A percentile compares a stretch with the other conserved stretches of the same genome.
Conservation (phyloP, 306 rosid species). For the Geum urbanum region DNA sequence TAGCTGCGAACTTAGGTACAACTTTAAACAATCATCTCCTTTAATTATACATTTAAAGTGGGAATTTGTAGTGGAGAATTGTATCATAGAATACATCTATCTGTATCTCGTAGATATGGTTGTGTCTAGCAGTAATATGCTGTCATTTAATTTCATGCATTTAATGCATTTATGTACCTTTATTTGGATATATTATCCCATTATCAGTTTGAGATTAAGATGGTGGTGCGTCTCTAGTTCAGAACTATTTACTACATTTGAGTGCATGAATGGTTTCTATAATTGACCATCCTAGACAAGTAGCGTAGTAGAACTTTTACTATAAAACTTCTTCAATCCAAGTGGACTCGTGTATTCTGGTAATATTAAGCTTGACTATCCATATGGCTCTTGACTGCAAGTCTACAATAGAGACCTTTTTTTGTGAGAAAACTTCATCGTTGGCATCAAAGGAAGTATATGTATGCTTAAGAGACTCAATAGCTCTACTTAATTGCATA, state of each 20-base stretch:
- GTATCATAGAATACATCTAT: background rate
- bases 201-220: background rate
- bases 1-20: background rate
- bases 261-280: background rate
- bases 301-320: background rate
- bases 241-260: background rate
- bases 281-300: background rate
- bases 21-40: background rate
- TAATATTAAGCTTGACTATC: background rate
- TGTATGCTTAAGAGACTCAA: no score
- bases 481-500: background rate
- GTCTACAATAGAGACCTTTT: background rate
- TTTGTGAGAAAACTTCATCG: background rate
- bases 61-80: background rate
- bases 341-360: background rate
- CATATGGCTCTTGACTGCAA: background rate
- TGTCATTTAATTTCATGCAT: background rate
- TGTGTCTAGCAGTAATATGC: background rate
- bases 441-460: background rate
- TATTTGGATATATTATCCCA: constrained; percentile 2
- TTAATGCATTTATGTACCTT: background rate
- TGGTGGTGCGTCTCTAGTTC: background rate
- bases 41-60: background rate
- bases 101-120: background rate
- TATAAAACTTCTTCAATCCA: background rate